Evolutionary conservation across 345 rosid genomes (phyloP), one percentile per base, ranked within the genome.

Genomic region (Linum lewisii): DNA sequence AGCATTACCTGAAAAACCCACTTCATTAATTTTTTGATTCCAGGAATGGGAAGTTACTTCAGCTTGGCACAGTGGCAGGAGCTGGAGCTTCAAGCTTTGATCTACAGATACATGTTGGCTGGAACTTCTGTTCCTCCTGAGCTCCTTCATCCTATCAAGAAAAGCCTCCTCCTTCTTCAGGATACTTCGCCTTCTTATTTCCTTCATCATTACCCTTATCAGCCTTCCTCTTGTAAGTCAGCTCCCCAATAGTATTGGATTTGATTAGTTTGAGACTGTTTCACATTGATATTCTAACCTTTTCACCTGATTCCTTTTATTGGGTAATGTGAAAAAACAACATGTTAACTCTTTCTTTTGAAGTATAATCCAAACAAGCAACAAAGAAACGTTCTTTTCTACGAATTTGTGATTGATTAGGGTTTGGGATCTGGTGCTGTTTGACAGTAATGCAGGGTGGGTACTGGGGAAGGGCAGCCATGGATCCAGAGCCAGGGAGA

Each of bases 401-500:
- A 11, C 62, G 22, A 57, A 9, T 51, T 29, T 23, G 69, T 51
- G 36, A 16, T 16, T 42, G 15, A 11, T 42, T 42, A 5, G 4
- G 16, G 16, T 14, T 7, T 11, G 15, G 47, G 47, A 42, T 42
- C 47, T 42, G 47, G 15, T 42, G 15, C 18, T 42, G 15, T 42
- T 42, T 45, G 42, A 5, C 22, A 81, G 82, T 79, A 82, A 52
- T 66, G 76, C 81, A 72, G 62, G 58, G 76, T 64, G 96, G 99
- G 81, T 87, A 84, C 24, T 84, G 92, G 88, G 92, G 96, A 36
- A 93, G 86, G 50, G 78, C 72, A 6, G 86, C 85, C 4, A 84
- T 82, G 96, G 99, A 93, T 79, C 97, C 95, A 19, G 99, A 93
- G 83, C 99, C 99, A 3, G 95, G 97, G 21, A 77, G 97, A 55